Evolutionary conservation across 176 grass and related monocot genomes (phyloP).

Genomic region (Raddia guianensis): DNA sequence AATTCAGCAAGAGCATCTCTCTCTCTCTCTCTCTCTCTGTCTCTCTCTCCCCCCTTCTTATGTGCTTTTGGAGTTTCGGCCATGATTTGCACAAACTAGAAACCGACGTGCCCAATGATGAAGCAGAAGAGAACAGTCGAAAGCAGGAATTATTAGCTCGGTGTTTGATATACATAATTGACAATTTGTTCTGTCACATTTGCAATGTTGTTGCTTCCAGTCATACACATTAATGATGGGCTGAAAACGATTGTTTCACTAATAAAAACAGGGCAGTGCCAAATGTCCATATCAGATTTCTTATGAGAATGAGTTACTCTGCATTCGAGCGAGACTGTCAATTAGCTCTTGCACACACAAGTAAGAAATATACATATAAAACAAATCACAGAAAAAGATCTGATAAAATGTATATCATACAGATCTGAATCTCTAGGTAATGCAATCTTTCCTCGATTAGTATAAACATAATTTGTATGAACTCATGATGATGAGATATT

Average conservation of each 20-base stretch:
- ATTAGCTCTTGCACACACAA: neutral
- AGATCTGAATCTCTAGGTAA: neutral
- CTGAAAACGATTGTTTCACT: constrained; percentile 40
- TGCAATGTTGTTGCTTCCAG: constrained; percentile 51
- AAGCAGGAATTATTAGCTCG: constrained; percentile 28
- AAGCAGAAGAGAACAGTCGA: constrained; percentile 3
- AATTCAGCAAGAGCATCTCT: neutral
- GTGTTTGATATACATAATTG: constrained; percentile 12
- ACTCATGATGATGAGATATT: neutral
- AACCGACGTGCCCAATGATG: constrained; percentile 5
- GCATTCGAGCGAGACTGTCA: neutral
- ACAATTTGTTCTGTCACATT: constrained; percentile 24
- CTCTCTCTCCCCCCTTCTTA: neutral
- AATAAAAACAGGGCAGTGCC: constrained; percentile 20
- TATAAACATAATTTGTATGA: neutral
- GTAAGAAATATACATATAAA: neutral
- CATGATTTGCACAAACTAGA: constrained; percentile 18
- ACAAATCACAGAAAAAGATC: neutral
- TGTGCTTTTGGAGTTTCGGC: constrained; percentile 9
- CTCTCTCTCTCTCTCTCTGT: neutral
- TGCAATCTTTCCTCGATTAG: neutral
- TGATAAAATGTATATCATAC: neutral
- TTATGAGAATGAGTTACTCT: constrained; percentile 30
- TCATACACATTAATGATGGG: constrained; percentile 46
- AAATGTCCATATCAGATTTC: constrained; percentile 32